Evolutionary conservation across 139 green algal species (phyloP).

Genomic region (Coccomyxa sp.): DNA sequence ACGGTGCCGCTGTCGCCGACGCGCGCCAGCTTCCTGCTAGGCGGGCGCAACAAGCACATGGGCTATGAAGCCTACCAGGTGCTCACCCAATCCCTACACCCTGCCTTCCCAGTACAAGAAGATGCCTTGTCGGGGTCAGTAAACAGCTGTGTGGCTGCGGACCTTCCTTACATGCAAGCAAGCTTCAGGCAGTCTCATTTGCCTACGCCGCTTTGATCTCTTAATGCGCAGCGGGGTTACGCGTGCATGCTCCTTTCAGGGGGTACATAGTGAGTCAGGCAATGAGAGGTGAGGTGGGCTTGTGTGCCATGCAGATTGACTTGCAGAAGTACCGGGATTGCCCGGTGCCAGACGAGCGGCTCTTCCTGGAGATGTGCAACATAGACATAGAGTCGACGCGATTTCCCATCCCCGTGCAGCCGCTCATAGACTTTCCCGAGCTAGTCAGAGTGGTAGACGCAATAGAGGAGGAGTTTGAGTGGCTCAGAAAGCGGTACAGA

Average conservation of each 20-base stretch:
- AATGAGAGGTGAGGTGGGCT: background rate
- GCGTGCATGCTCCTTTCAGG: background rate
- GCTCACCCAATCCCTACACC: no score
- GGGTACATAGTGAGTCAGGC: background rate
- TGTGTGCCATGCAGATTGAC: background rate
- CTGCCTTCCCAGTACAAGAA: no score
- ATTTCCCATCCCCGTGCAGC: constrained; percentile 3
- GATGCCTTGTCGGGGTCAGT: no score
- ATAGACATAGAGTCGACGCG: background rate
- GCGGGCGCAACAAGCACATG: background rate
- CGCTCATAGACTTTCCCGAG: background rate
- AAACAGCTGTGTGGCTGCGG: background rate
- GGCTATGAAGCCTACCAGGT: background rate
- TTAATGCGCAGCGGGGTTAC: background rate
- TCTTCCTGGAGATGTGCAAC: background rate
- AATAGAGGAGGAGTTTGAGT: background rate
- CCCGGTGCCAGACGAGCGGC: background rate
- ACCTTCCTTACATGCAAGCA: no score
- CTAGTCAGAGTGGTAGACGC: background rate
- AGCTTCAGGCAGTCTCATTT: no score
- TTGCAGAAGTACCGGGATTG: background rate
- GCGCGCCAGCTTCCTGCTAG: background rate
- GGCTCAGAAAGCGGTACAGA: background rate
- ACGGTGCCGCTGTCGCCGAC: background rate
- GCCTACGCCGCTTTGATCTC: background rate